Base-by-base conservation (phyloP, 208 protist genomes). In the Zelonia costaricensis region DNA sequence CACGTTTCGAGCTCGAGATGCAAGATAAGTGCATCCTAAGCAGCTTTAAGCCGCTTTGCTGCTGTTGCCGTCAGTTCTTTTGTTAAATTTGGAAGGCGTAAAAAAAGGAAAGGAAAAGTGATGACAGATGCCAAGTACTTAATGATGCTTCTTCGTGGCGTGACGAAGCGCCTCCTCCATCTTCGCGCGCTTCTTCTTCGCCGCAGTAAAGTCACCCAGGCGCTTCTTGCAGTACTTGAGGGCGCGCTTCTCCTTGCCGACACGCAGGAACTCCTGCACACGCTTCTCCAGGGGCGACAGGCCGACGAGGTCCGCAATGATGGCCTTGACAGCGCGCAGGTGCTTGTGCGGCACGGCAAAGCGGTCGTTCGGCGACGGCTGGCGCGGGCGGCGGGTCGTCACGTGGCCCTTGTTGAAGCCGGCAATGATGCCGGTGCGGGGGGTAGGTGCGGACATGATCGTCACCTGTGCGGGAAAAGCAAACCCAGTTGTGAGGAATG, bases 211-310 rank as follows among this genome's bases (percentile, higher is more conserved):
- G 79, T 89, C 76, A 31, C 93, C 93, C 39, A 97, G 84, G 60
- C 93, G 87, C 84, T 95, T 95, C 82, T 98, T 98, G 84, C 87
- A 92, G 68, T 93, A 93, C 78, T 97, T 97, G 35, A 98, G 81
- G 43, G 95, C 95, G 62, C 93, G 89, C 88, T 98, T 98, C 73
- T 98, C 95, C 86, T 95, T 95, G 27, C 92, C 92, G 18, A 98
- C 91, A 59, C 93, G 95, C 59, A 98, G 83, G 61, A 98, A 74
- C 87, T 98, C 95, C 78, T 91, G 86, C 44, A 95, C 85, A 47
- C 95, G 92, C 77, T 80, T 90, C 72, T 98, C 95, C 56, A 97
- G 81, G 15, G 95, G 95, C n/a, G 88, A 84, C n/a, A 88, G 78
- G 63, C 95, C 95, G 23, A 94, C 90, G 22, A 97, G 73, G 44